These are phyloP conservation scores for Xerocomus nothofagi DNA, from an alignment of 1,284 basidiomycete genomes.

Conservation along the genomic window DNA sequence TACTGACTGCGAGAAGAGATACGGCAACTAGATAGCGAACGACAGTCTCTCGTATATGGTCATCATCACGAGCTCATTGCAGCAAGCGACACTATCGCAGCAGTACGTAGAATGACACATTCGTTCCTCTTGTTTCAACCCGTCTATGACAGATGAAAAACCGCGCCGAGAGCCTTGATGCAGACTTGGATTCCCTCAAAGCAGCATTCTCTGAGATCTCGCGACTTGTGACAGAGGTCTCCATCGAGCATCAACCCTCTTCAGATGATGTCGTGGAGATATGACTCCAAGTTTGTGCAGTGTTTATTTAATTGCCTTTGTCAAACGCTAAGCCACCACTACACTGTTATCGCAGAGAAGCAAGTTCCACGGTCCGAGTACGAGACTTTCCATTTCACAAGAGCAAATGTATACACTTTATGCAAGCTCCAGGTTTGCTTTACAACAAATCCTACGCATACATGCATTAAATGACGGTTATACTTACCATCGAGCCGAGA, in stretches of 20 bases:
- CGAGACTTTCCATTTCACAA: background rate
- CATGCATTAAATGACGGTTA: slow-evolving; percentile 10
- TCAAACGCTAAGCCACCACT: background rate
- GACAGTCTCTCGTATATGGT: slow-evolving; percentile 90
- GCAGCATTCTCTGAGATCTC: slow-evolving; percentile 84
- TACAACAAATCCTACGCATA: slow-evolving; percentile 8
- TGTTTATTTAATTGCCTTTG: background rate
- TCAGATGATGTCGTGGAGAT: background rate
- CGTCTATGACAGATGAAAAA: slow-evolving; percentile 67
- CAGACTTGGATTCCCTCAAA: slow-evolving; percentile 77
- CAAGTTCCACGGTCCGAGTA: background rate
- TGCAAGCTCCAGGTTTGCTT: slow-evolving; percentile 14
- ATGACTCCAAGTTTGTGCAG: slow-evolving; percentile 2
- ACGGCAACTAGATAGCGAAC: slow-evolving; percentile 81
- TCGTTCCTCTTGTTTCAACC: background rate
- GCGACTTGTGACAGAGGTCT: slow-evolving; percentile 68
- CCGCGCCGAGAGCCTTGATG: slow-evolving; percentile 78
- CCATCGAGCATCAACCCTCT: slow-evolving; percentile 40
- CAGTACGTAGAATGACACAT: slow-evolving; percentile 49
- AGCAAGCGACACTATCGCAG: slow-evolving; percentile 87
- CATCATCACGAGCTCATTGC: slow-evolving; percentile 93
- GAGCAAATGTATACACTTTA: slow-evolving; percentile 2
- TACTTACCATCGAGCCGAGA: slow-evolving; percentile 11
- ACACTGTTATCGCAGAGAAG: background rate
- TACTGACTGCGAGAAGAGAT: slow-evolving; percentile 57